Conservation (phyloP, 345 rosid genomes). For the Eucalyptus grandis region DNA sequence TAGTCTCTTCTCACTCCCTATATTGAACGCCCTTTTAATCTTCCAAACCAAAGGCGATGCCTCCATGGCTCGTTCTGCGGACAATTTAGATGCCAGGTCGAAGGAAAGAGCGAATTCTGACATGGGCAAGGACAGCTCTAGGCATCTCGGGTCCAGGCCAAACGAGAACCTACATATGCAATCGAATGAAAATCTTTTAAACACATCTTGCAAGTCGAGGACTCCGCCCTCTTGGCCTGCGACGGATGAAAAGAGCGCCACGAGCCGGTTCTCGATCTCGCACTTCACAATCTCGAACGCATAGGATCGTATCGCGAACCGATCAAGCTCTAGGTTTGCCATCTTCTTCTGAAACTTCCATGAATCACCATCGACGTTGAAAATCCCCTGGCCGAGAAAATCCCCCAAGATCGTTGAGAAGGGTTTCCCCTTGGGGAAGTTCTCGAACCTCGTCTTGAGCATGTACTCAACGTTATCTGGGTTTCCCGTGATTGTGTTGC, state of each 20-base stretch:
- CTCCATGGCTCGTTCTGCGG: slow-evolving; percentile 53
- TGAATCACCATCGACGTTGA: slow-evolving; percentile 64
- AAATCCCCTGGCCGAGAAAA: slow-evolving; percentile 69
- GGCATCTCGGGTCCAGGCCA: slow-evolving; percentile 58
- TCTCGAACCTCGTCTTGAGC: slow-evolving; percentile 54
- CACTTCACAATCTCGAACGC: slow-evolving; percentile 36
- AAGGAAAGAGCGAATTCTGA: slow-evolving; percentile 48
- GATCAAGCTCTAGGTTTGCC: slow-evolving; percentile 49
- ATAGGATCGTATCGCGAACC: slow-evolving; percentile 25
- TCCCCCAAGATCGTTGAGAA: slow-evolving; percentile 68
- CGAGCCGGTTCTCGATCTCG: slow-evolving; percentile 40
- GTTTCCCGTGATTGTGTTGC: slow-evolving; percentile 57
- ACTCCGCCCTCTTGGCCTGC: background rate
- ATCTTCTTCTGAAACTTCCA: slow-evolving; percentile 66
- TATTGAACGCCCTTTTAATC: slow-evolving; percentile 36
- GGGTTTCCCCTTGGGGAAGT: slow-evolving; percentile 72
- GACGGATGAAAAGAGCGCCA: slow-evolving; percentile 26
- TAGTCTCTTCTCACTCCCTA: slow-evolving; percentile 54
- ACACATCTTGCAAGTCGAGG: slow-evolving; percentile 50
- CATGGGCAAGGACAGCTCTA: slow-evolving; percentile 37
- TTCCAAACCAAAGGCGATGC: slow-evolving; percentile 48
- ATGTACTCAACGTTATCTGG: slow-evolving; percentile 61
- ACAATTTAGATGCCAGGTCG: slow-evolving; percentile 47
- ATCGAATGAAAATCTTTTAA: slow-evolving; percentile 55
- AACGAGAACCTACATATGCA: slow-evolving; percentile 49